Evolutionary conservation across 179 eudicot genomes (phyloP).

Genomic region (Amaranthus tricolor): DNA sequence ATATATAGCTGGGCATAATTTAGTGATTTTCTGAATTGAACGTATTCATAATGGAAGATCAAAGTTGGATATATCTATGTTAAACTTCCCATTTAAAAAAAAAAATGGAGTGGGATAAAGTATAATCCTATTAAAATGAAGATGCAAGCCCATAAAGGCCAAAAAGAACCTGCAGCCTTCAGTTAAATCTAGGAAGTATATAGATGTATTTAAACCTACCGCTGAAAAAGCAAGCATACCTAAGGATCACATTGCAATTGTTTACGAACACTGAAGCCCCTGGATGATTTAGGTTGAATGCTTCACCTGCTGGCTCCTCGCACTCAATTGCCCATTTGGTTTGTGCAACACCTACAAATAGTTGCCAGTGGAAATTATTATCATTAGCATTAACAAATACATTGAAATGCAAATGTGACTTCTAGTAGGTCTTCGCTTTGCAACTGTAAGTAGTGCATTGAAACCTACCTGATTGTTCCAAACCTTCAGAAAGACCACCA

Average conservation of each 20-base stretch:
- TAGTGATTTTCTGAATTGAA: no score
- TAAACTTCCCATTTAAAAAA: no score
- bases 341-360: constrained; percentile 55
- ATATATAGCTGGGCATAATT: no score
- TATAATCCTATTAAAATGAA: no score
- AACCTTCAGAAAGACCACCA: constrained; percentile 95
- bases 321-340: constrained; percentile 99
- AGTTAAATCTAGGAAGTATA: neutral
- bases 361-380: constrained; percentile 5
- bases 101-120: no score
- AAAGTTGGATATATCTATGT: no score
- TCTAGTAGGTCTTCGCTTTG: neutral
- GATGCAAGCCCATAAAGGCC: no score
- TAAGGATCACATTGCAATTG: constrained; percentile 92
- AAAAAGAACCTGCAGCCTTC: no score
- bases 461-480: constrained; percentile 69
- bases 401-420: neutral
- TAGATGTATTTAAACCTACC: neutral
- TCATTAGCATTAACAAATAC: neutral
- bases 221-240: constrained; percentile 38
- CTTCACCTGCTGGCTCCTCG: constrained; percentile 95
- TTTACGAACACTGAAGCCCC: constrained; percentile 59
- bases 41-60: no score
- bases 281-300: constrained; percentile 86
- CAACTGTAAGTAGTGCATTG: neutral